Conservation (phyloP, 1,139 yeast species). For the Eremothecium gossypii region DNA sequence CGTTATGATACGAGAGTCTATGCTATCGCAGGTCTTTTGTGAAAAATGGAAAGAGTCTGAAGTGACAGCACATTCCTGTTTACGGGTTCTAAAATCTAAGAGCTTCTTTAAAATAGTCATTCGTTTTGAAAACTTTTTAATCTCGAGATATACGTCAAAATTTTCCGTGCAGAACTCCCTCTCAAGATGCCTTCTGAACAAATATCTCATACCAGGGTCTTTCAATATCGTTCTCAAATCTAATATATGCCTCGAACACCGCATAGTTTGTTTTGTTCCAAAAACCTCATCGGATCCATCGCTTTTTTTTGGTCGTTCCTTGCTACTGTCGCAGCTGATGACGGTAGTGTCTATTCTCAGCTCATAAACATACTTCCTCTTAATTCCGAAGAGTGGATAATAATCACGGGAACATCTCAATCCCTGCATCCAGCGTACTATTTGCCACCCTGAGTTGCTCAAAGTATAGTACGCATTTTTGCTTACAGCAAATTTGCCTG, state of each 20-base stretch:
- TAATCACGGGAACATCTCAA: neutral
- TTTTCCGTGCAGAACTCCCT: conserved; percentile 68
- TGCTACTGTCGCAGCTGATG: conserved; percentile 7
- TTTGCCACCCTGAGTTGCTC: conserved; percentile 33
- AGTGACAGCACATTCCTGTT: conserved; percentile 8
- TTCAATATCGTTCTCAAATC: conserved; percentile 40
- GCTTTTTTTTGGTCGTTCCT: neutral
- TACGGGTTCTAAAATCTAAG: conserved; percentile 20
- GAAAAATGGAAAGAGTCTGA: conserved; percentile 11
- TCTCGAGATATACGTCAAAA: conserved; percentile 56
- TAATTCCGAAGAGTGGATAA: conserved; percentile 7
- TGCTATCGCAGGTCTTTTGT: conserved; percentile 15
- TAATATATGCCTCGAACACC: neutral
- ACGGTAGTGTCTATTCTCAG: conserved; percentile 6
- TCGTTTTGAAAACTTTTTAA: conserved; percentile 37
- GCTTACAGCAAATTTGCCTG: conserved; percentile 27
- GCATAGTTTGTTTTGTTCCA: conserved; percentile 3
- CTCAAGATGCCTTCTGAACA: conserved; percentile 57
- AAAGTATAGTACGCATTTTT: conserved; percentile 34
- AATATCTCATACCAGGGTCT: conserved; percentile 72
- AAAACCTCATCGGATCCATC: neutral
- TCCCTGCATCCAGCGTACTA: conserved; percentile 33
- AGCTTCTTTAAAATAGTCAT: conserved; percentile 31
- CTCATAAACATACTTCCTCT: conserved; percentile 3
- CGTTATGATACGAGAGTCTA: conserved; percentile 34